Evolutionary conservation across 495 filamentous ascomycete species (phyloP).

Genomic region (Xylaria palmicola): DNA sequence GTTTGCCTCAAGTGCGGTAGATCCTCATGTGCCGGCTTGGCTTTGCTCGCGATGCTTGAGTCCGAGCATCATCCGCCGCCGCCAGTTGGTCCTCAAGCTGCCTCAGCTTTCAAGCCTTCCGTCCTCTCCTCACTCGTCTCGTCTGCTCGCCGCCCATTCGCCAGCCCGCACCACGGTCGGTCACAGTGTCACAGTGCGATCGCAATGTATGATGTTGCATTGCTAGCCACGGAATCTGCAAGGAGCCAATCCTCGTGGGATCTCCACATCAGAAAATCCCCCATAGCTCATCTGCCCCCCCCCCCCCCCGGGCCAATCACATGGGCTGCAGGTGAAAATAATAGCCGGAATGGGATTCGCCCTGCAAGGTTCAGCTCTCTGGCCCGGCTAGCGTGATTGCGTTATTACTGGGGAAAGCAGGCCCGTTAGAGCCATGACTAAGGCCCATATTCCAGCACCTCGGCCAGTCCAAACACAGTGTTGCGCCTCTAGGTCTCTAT

Average conservation of each 20-base stretch:
- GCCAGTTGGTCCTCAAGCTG: not conserved
- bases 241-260: constrained; percentile 4
- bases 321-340: constrained; percentile 19
- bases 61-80: not conserved
- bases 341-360: constrained; percentile 28
- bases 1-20: not conserved
- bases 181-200: not conserved
- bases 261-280: constrained; percentile 14
- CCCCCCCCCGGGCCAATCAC: constrained; percentile 25
- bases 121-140: too few relatives aligned
- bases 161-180: not conserved
- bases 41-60: constrained; percentile 4
- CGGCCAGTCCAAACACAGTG: constrained; percentile 5
- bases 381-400: constrained; percentile 28
- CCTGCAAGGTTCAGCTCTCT: constrained; percentile 19
- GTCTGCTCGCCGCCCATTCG: not conserved
- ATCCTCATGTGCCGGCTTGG: constrained; percentile 10
- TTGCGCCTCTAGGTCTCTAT: not conserved
- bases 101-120: constrained; percentile 1
- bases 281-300: constrained; percentile 5
- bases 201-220: constrained; percentile 3
- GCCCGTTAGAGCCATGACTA: constrained; percentile 5
- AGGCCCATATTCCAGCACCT: constrained; percentile 7
- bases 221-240: not conserved
- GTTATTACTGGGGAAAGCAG: constrained; percentile 18